phyloP scores from a whole-genome alignment of 2,329 filamentous ascomycete species.

The Triangularia setosa region DNA sequence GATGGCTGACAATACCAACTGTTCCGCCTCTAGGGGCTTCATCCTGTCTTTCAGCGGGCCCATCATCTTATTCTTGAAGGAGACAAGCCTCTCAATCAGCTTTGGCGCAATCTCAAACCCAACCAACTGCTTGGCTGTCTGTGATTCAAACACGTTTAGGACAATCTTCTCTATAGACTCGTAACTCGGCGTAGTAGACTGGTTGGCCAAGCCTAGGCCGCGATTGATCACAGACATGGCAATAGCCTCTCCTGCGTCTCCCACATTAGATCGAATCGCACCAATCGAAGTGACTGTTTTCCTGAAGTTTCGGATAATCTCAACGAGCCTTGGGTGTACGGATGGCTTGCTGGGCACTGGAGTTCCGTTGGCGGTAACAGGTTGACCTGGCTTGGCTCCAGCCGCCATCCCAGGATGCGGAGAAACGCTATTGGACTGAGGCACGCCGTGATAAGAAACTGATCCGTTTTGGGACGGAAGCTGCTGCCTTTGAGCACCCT shows the following conservation, averaged over 20 bases:
- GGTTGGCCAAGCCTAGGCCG: slow-evolving; percentile 45
- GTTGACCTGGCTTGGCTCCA: slow-evolving; percentile 15
- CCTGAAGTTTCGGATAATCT: slow-evolving; percentile 44
- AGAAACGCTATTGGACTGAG: slow-evolving; percentile 8
- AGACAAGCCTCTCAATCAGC: slow-evolving; percentile 39
- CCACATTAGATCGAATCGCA: slow-evolving; percentile 39
- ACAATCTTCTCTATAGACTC: slow-evolving; percentile 47
- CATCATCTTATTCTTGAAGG: slow-evolving; percentile 45
- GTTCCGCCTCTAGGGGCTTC: slow-evolving; percentile 39
- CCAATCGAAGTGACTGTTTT: slow-evolving; percentile 45
- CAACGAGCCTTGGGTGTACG: slow-evolving; percentile 42
- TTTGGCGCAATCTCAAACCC: slow-evolving; percentile 33
- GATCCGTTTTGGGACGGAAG: slow-evolving; percentile 7
- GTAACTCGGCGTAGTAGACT: slow-evolving; percentile 38
- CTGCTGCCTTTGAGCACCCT: slow-evolving; percentile 16
- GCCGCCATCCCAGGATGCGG: slow-evolving; percentile 4
- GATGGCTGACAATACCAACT: slow-evolving; percentile 47
- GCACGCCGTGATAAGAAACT: slow-evolving; percentile 19
- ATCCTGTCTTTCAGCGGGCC: slow-evolving; percentile 42
- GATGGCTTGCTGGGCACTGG: slow-evolving; percentile 29
- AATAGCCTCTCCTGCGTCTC: slow-evolving; percentile 35
- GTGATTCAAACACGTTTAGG: slow-evolving; percentile 39
- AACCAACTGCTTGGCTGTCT: slow-evolving; percentile 12
- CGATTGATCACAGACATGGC: slow-evolving; percentile 53
- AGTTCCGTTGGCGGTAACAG: slow-evolving; percentile 5